Percentiles rank a stretch among this genome's conserved stretches.
These are phyloP conservation scores for Xylariomycetidae sp. DNA, from an alignment of 2,329 filamentous ascomycete species.

Conservation along the genomic window DNA sequence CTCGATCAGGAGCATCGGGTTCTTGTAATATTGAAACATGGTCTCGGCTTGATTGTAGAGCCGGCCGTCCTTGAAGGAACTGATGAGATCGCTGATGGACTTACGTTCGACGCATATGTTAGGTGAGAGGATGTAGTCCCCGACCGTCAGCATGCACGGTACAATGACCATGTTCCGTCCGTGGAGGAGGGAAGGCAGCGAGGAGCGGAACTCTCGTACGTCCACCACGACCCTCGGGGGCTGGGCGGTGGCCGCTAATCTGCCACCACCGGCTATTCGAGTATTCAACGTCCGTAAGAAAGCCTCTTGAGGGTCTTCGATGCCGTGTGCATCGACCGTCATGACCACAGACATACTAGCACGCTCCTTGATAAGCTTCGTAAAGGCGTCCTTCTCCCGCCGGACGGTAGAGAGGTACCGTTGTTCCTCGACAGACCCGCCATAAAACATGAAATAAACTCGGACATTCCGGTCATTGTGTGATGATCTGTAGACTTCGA, in stretches of 20 bases:
- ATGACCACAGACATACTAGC: constrained; percentile 88
- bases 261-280: constrained; percentile 87
- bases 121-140: constrained; percentile 90
- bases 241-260: constrained; percentile 75
- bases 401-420: constrained; percentile 83
- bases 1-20: constrained; percentile 88
- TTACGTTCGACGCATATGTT: constrained; percentile 93
- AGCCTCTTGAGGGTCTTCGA: constrained; percentile 79
- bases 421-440: constrained; percentile 91
- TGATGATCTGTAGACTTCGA: constrained; percentile 94
- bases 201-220: constrained; percentile 92
- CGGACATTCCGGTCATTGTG: constrained; percentile 84
- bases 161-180: constrained; percentile 84
- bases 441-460: constrained; percentile 97
- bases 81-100: constrained; percentile 84
- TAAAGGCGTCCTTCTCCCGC: constrained; percentile 96
- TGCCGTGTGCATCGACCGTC: constrained; percentile 63
- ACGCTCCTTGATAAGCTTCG: constrained; percentile 88
- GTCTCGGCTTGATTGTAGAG: constrained; percentile 88
- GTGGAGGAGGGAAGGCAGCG: constrained; percentile 84
- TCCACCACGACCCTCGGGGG: constrained; percentile 92
- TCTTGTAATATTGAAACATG: constrained; percentile 91
- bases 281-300: constrained; percentile 96
- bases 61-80: constrained; percentile 85
- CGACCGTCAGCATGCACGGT: constrained; percentile 93